Evolutionary conservation across 805 yeast genomes (phyloP), one percentile per base, ranked within the genome.

Genomic region (Sugiyamaella qingdaonensis): DNA sequence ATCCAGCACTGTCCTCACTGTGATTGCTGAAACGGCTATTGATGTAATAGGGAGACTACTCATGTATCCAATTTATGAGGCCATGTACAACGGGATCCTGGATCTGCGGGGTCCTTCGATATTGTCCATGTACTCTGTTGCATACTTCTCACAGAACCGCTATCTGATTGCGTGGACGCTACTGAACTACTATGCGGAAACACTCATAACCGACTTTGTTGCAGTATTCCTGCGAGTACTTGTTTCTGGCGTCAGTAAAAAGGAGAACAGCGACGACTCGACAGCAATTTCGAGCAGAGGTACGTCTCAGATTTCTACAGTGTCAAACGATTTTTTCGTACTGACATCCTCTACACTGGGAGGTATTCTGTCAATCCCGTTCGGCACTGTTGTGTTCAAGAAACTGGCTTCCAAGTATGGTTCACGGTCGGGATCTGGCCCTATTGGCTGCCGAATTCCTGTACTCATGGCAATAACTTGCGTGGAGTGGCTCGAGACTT

Each of bases 401-500:
- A 27, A 43, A 24, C 19, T 54, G 10, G 57, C 54, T 16, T 10
- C 5, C 32, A 46, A n/a, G 46, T 54, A 37, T 35, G 14, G 33
- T 24, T 24, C 24, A 19, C 21, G 4, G 13, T 19, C 43, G 24
- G 13, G 21, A 39, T 39, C 43, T 7, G 43, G 14, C 21, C 37
- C 2, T 24, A 13, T n/a, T 21, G 32, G 14, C 8, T 11, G 10
- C 11, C 31, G 48, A 42, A 24, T 48, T 19, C 24, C 32, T 4
- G 49, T 41, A 2, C 11, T 54, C n/a, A 21, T 45, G 42, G 37
- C 29, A 11, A 14, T 50, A 10, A 24, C 48, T 9, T 34, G 33
- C 4, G 16, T 52, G 3, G 57, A 54, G 21, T 54, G 54, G 54
- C 33, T 48, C 11, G 45, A 48, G 32, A 16, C 46, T 36, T 52